These are phyloP conservation scores for Penicillium sp. DNA, from an alignment of 2,329 filamentous ascomycete genomes.

Conservation along the genomic window DNA sequence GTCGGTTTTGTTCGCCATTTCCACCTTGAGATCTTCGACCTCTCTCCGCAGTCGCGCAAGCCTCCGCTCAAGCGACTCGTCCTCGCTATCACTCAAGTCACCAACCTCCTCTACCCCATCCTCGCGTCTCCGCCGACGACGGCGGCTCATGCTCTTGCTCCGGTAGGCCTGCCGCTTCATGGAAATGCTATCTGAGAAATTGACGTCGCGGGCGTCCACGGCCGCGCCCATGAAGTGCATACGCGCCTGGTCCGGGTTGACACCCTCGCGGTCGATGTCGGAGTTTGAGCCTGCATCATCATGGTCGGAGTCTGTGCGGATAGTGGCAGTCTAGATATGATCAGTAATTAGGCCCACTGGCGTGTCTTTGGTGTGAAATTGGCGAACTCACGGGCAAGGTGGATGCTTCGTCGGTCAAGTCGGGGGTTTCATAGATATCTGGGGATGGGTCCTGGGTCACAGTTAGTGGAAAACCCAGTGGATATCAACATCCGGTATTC, in stretches of 20 bases:
- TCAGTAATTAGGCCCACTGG: constrained; percentile 31
- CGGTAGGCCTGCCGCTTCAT: constrained; percentile 81
- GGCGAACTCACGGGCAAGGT: constrained; percentile 66
- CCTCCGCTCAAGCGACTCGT: constrained; percentile 72
- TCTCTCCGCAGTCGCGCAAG: constrained; percentile 80
- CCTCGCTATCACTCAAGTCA: constrained; percentile 74
- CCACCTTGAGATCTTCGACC: constrained; percentile 67
- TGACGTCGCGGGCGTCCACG: constrained; percentile 73
- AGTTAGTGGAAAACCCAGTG: neutral
- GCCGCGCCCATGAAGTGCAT: constrained; percentile 71
- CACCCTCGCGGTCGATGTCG: constrained; percentile 70
- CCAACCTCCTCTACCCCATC: constrained; percentile 60
- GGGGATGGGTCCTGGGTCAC: constrained; percentile 73
- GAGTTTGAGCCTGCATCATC: constrained; percentile 53
- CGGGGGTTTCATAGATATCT: constrained; percentile 95
- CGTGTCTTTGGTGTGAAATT: neutral
- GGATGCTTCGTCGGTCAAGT: constrained; percentile 84
- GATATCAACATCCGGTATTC: neutral
- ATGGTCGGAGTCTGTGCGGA: constrained; percentile 59
- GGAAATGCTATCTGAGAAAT: constrained; percentile 86
- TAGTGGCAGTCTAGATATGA: constrained; percentile 51
- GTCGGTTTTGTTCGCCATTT: constrained; percentile 42
- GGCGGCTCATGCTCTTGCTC: constrained; percentile 55
- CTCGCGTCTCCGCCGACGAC: constrained; percentile 54
- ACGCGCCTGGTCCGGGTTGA: constrained; percentile 77